Percentiles rank a stretch among this genome's conserved stretches.
These are phyloP conservation scores for Begonia fuchsioides DNA, from an alignment of 306 rosid genomes.

Conservation along the genomic window DNA sequence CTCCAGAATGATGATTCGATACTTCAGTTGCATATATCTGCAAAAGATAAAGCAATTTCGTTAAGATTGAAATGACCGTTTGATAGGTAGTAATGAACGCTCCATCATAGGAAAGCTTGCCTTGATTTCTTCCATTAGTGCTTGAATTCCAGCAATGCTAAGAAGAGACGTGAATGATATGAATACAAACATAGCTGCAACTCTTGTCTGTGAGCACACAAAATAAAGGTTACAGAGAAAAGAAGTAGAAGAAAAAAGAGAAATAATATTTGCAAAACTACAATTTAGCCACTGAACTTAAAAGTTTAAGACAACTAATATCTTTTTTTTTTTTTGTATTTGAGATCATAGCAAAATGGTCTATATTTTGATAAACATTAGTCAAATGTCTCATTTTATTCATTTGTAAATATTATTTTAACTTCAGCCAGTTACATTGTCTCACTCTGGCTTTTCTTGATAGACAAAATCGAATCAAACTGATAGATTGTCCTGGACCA, in stretches of 20 bases:
- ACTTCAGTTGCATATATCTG: constrained; percentile 82
- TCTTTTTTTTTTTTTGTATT: too few relatives aligned
- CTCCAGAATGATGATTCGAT: constrained; percentile 74
- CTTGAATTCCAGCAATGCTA: constrained; percentile 87
- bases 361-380: too few relatives aligned
- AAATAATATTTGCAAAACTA: not conserved
- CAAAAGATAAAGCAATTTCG: constrained; percentile 16
- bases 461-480: too few relatives aligned
- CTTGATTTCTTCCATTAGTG: constrained; percentile 74
- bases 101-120: constrained; percentile 15
- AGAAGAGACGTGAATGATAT: constrained; percentile 80
- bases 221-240: not conserved
- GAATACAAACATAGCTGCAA: constrained; percentile 83
- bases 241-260: not conserved
- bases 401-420: too few relatives aligned
- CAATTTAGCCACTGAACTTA: too few relatives aligned
- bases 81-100: too few relatives aligned
- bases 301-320: too few relatives aligned
- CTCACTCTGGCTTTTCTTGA: too few relatives aligned
- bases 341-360: too few relatives aligned
- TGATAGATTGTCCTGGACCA: too few relatives aligned
- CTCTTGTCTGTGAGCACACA: constrained; percentile 51
- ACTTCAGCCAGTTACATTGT: too few relatives aligned
- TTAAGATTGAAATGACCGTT: not conserved
- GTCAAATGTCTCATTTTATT: too few relatives aligned